These are phyloP conservation scores for Rhodofomes roseus DNA, from an alignment of 1,284 basidiomycete genomes.

Conservation along the genomic window DNA sequence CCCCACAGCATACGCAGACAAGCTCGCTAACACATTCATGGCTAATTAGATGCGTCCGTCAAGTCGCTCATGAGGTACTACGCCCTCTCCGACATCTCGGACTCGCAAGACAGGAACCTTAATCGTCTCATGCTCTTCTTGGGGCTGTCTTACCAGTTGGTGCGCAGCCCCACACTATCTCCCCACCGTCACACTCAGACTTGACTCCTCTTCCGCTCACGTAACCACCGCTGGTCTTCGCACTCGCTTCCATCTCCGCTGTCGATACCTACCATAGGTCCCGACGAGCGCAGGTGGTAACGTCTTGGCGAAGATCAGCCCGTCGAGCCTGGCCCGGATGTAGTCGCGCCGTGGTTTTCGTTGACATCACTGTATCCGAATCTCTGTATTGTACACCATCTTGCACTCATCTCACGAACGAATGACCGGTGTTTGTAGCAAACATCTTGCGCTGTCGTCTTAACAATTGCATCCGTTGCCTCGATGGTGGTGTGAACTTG, in stretches of 20 bases:
- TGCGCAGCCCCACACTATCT: constrained; percentile 11
- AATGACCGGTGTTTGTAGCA: too few relatives aligned
- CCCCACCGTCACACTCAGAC: neutral
- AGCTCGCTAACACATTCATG: neutral
- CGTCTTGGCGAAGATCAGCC: neutral
- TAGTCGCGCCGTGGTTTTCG: neutral
- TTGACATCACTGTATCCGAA: too few relatives aligned
- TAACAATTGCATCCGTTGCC: too few relatives aligned
- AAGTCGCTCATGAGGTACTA: constrained; percentile 42
- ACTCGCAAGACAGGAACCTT: constrained; percentile 40
- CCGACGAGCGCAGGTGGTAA: neutral
- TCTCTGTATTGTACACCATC: too few relatives aligned
- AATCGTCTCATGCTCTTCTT: constrained; percentile 50
- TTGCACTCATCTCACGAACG: too few relatives aligned
- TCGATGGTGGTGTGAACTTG: too few relatives aligned
- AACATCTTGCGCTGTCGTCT: too few relatives aligned
- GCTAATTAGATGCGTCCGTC: constrained; percentile 28
- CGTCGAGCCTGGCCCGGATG: neutral
- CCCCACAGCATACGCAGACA: neutral
- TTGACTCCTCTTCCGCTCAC: neutral
- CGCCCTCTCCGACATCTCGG: constrained; percentile 24
- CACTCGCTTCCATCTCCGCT: neutral
- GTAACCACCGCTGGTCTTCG: neutral
- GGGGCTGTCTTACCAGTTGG: constrained; percentile 45
- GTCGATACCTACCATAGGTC: neutral